Conservation (phyloP, 305 asterid species). For the Fraxinus angustifolia region DNA sequence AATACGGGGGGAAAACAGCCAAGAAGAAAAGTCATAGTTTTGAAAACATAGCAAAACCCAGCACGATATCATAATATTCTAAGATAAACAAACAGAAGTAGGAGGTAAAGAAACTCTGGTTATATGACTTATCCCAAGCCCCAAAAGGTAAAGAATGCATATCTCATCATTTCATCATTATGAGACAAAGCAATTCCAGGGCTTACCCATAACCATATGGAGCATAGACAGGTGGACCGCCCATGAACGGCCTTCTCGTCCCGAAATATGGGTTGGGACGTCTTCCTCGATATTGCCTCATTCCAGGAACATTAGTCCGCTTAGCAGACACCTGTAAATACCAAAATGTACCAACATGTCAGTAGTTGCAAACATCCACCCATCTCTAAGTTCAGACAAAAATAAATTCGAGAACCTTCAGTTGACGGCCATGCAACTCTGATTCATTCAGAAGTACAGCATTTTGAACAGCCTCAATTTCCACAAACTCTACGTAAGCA, state of each 20-base stretch:
- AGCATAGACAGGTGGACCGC: constrained; percentile 50
- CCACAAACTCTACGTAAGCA: constrained; percentile 72
- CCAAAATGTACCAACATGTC: neutral
- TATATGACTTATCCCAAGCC: neutral
- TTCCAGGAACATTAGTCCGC: constrained; percentile 66
- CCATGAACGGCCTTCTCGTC: constrained; percentile 53
- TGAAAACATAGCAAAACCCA: neutral
- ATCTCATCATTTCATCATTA: neutral
- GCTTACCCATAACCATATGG: constrained; percentile 71
- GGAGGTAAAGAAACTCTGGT: neutral
- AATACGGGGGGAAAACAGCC: neutral
- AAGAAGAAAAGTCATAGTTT: neutral
- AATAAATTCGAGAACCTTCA: constrained; percentile 45
- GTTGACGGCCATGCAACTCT: constrained; percentile 68
- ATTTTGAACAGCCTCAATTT: constrained; percentile 64
- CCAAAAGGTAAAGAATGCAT: neutral
- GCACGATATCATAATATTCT: neutral
- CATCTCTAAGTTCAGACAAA: constrained; percentile 9
- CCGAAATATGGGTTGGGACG: constrained; percentile 61
- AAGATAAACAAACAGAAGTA: neutral
- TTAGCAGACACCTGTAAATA: constrained; percentile 52
- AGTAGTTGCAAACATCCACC: constrained; percentile 5
- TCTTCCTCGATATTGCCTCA: constrained; percentile 60
- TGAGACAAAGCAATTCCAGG: neutral
- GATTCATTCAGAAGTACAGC: constrained; percentile 64